Evolutionary conservation across 176 grass and related monocot species (phyloP).

Genomic region (Dactylis glomerata): DNA sequence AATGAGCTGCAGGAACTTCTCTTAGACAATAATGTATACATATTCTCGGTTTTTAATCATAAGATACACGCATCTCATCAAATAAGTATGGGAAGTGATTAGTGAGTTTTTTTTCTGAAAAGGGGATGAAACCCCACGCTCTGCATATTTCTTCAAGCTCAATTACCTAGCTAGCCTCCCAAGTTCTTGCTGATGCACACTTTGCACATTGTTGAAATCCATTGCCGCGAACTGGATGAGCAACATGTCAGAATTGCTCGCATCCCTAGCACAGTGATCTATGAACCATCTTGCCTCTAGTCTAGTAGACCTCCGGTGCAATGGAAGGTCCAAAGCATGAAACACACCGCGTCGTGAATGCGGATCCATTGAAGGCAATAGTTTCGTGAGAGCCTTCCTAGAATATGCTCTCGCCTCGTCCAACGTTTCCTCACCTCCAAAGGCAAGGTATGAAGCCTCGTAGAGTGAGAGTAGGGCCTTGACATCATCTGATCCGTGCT

Average conservation of each 20-base stretch:
- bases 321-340: conserved; percentile 34
- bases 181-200: conserved; percentile 35
- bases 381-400: background rate
- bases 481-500: background rate
- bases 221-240: conserved; percentile 35
- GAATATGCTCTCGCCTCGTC: conserved; percentile 30
- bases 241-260: background rate
- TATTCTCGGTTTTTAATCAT: background rate
- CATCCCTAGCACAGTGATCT: conserved; percentile 28
- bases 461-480: conserved; percentile 32
- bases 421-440: conserved; percentile 15
- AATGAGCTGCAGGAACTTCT: too few species aligned
- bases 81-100: background rate
- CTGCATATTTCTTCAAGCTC: background rate
- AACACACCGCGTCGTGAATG: background rate
- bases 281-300: conserved; percentile 44
- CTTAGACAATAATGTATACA: background rate
- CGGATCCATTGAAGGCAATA: background rate
- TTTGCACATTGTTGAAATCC: conserved; percentile 47
- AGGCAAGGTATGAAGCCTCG: conserved; percentile 41
- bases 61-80: background rate
- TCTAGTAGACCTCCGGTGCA: conserved; percentile 36
- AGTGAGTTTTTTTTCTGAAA: too few species aligned
- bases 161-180: conserved; percentile 21
- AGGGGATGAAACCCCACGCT: too few species aligned